Conservation (phyloP, 106 monocot genomes). For the Dioscorea alata region DNA sequence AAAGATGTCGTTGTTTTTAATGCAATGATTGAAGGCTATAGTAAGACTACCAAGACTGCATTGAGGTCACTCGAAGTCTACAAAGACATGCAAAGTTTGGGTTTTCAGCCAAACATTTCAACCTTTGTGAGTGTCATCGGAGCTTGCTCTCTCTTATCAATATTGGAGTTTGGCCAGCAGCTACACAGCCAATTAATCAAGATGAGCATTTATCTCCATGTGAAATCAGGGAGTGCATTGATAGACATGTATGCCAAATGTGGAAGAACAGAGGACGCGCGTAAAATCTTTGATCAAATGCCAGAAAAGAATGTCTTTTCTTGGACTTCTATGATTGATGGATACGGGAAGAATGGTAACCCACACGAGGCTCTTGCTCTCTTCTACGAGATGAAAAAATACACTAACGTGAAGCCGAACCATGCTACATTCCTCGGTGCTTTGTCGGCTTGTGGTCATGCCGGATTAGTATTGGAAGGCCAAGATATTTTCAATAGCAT, state of each 20-base stretch:
- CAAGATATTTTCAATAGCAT: conserved; percentile 66
- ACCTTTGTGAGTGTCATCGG: conserved; percentile 81
- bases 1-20: conserved; percentile 84
- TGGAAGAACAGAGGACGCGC: conserved; percentile 51
- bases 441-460: conserved; percentile 82
- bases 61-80: conserved; percentile 46
- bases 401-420: conserved; percentile 44
- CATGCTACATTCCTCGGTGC: conserved; percentile 64
- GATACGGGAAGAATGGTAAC: conserved; percentile 85
- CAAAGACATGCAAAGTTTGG: conserved; percentile 43
- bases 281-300: conserved; percentile 59
- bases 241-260: conserved; percentile 92
- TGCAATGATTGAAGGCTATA: conserved; percentile 96
- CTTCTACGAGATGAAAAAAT: conserved; percentile 49
- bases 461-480: conserved; percentile 52
- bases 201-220: conserved; percentile 27
- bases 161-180: conserved; percentile 63
- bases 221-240: conserved; percentile 72
- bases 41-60: conserved; percentile 41
- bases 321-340: conserved; percentile 97
- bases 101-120: conserved; percentile 48
- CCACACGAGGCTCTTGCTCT: conserved; percentile 56
- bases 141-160: conserved; percentile 71
- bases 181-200: conserved; percentile 73
- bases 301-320: conserved; percentile 68